Evolutionary conservation across 108 stramenopile species (phyloP).

Genomic region (Fistulifera pelliculosa): DNA sequence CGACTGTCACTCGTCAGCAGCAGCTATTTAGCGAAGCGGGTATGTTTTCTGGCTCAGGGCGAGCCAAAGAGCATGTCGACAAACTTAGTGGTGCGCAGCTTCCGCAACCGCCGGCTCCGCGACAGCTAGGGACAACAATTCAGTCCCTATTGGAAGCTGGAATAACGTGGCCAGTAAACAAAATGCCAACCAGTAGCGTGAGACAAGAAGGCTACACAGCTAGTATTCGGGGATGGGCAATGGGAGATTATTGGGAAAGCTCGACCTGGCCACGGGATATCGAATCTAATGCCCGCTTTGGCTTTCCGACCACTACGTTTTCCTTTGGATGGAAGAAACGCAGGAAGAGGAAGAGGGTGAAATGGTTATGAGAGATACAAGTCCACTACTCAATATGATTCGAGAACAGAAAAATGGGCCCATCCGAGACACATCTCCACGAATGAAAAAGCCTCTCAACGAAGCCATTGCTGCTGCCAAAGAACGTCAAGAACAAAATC

Average conservation of each 20-base stretch:
- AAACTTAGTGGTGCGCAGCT: constrained; percentile 19
- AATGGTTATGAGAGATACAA: background rate
- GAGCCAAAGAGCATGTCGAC: constrained; percentile 55
- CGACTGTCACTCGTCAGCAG: constrained; percentile 57
- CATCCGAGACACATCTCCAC: too few relatives aligned
- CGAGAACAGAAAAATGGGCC: constrained; percentile 11
- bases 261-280: constrained; percentile 80
- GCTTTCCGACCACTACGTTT: constrained; percentile 31
- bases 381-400: too few relatives aligned
- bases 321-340: constrained; percentile 1
- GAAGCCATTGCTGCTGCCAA: background rate
- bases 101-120: constrained; percentile 20
- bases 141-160: constrained; percentile 51
- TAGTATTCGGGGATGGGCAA: constrained; percentile 49
- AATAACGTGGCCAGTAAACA: constrained; percentile 28
- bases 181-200: constrained; percentile 3
- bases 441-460: constrained; percentile 6
- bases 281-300: constrained; percentile 53
- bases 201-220: constrained; percentile 21
- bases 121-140: constrained; percentile 47
- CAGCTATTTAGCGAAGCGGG: constrained; percentile 55
- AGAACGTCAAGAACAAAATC: background rate
- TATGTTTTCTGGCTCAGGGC: constrained; percentile 59
- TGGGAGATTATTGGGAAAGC: constrained; percentile 71
- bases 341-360: constrained; percentile 26